Percentiles rank a stretch among this genome's conserved stretches.
phyloP scores from a whole-genome alignment of 176 grass and related monocot species.

The Saccharum officinarum region DNA sequence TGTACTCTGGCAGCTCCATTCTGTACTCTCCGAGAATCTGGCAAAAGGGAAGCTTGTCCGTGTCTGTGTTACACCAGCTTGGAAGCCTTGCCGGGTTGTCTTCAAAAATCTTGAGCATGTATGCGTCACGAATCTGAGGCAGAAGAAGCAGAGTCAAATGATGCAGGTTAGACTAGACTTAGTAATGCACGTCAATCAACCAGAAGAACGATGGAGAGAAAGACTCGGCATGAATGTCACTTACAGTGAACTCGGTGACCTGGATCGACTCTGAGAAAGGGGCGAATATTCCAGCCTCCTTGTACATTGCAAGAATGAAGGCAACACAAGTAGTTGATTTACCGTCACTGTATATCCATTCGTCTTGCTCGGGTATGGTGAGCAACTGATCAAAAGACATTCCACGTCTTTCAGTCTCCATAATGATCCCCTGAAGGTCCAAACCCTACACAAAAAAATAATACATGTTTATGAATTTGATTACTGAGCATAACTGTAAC shows the following conservation, averaged over 20 bases:
- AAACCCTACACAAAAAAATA: constrained; percentile 57
- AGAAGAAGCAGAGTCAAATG: neutral
- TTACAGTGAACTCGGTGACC: constrained; percentile 97
- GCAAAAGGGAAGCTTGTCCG: constrained; percentile 72
- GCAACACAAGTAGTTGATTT: constrained; percentile 97
- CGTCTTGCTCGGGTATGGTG: constrained; percentile 90
- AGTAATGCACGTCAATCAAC: constrained; percentile 12
- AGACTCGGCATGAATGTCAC: constrained; percentile 20
- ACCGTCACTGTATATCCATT: constrained; percentile 96
- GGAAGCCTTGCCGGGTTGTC: constrained; percentile 60
- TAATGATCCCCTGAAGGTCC: constrained; percentile 81
- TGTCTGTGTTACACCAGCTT: constrained; percentile 66
- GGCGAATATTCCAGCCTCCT: constrained; percentile 82
- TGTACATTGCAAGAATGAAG: constrained; percentile 95
- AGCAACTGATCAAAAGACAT: constrained; percentile 98
- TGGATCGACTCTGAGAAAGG: constrained; percentile 83
- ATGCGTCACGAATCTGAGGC: constrained; percentile 81
- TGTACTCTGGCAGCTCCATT: constrained; percentile 95
- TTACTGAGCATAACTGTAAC: constrained; percentile 23
- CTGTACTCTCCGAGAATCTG: constrained; percentile 89
- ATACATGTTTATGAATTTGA: constrained; percentile 28
- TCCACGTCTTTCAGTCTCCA: constrained; percentile 82
- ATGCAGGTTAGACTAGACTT: neutral
- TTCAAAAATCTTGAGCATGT: constrained; percentile 94
- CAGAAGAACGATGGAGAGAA: neutral